Evolutionary conservation across 345 rosid genomes (phyloP), one percentile per base, ranked within the genome.

Genomic region (Corchorus capsularis): DNA sequence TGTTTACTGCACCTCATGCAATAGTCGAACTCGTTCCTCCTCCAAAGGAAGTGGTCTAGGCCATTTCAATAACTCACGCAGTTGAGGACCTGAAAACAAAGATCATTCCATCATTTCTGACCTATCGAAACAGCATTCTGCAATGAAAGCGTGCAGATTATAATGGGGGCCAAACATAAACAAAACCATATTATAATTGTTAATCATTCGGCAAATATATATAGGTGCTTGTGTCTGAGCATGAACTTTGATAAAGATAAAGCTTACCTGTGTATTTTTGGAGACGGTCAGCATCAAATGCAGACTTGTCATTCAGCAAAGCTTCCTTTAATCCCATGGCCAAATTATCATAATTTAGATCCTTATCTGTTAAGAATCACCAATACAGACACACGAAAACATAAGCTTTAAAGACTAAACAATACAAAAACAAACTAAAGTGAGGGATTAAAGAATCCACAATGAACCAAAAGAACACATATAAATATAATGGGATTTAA

Each of bases 11-110:
- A 92, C 94, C 97, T 92, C 97, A 75, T 88, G 93, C 72, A 92
- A 78, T 46, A 92, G 73, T 59, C 93, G 94, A 55, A 85, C 79
- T 11, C 94, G 82, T 80, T 92, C 97, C 63, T 90, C 93, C 84
- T 92, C 97, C 82, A 89, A 85, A 70, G 97, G 97, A 79, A 92
- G 92, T 50, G 94, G 88, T 79, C 94, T 85, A 20, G 97, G 93
- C 97, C 94, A 92, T 83, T 87, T 86, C 81, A 92, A 74, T 81
- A 92, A 39, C 41, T 85, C 83, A 0, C 91, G 85, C 71, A 92
- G 82, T 75, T 90, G 76, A 83, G 84, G 81, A 82, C 97, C 97
- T 92, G 75, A 66, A 57, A 73, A 46, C 75, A 35, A 75, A 62
- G 61, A 52, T 62, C 8, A 4, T 3, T 50, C 4, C 45, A 46